Evolutionary conservation across 306 rosid genomes (phyloP).

Genomic region (Lathyrus oleraceus): DNA sequence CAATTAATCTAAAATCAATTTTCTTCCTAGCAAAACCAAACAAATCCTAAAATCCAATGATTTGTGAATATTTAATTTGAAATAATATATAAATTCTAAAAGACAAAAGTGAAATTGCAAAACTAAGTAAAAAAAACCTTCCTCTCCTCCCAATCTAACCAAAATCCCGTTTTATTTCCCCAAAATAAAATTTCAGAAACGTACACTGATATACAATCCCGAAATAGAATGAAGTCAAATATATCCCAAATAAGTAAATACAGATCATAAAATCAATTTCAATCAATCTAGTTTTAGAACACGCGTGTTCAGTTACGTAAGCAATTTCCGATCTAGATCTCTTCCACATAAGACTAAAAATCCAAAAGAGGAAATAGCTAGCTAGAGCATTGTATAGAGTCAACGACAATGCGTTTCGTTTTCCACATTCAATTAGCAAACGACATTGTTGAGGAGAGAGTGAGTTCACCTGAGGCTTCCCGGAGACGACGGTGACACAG

Average conservation of each 20-base stretch:
- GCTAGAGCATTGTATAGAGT: not conserved
- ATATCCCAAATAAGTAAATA: slow-evolving; percentile 32
- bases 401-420: slow-evolving; percentile 28
- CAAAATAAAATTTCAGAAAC: slow-evolving; percentile 35
- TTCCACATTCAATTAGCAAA: slow-evolving; percentile 21
- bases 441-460: slow-evolving; percentile 28
- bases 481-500: slow-evolving; percentile 84
- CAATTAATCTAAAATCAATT: not conserved
- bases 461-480: slow-evolving; percentile 90
- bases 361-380: slow-evolving; percentile 24
- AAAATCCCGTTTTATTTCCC: slow-evolving; percentile 20
- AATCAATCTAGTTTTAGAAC: slow-evolving; percentile 22
- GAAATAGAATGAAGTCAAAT: slow-evolving; percentile 29
- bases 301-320: slow-evolving; percentile 27
- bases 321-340: slow-evolving; percentile 53
- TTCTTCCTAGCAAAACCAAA: not conserved
- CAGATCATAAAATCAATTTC: slow-evolving; percentile 40
- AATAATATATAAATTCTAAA: not conserved
- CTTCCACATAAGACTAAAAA: not conserved
- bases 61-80: not conserved
- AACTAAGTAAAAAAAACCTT: slow-evolving; percentile 28
- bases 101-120: slow-evolving; percentile 28
- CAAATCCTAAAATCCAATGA: not conserved
- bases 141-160: slow-evolving; percentile 28
- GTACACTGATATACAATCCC: slow-evolving; percentile 12